Evolutionary conservation across 805 yeast species (phyloP), one percentile per base, ranked within the genome.

Genomic region (Candida schatavii): DNA sequence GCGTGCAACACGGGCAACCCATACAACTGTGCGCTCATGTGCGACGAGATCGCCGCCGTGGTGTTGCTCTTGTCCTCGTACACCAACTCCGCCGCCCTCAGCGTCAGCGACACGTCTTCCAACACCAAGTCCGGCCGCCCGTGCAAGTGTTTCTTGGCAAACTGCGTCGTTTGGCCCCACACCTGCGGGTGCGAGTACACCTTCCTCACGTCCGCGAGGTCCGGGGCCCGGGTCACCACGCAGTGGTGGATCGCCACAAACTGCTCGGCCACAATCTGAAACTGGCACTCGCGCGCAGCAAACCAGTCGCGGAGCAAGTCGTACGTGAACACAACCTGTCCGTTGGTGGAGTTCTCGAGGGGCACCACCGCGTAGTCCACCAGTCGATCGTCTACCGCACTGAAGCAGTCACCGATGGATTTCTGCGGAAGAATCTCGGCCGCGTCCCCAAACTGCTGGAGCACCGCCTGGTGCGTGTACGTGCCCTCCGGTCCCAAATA

Each of bases 101-200:
- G 84, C 0, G 98, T 91, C 0, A 97, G 88, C 2, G 75, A 70
- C 2, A 83, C 72, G 60, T 51, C n/a, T 49, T 67, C 18, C 59
- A 52, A 13, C 65, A 7, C 47, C 3, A 36, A 62, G 29, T 66
- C 60, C 35, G 54, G 56, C n/a, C n/a, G n/a, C 11, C 57, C 42
- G 31, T 55, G 44, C 56, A 68, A 46, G 15, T 67, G 56, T 36
- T 50, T 39, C 25, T 47, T 39, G 32, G 85, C 57, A 66, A 86
- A 93, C 18, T 66, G 59, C 2, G 74, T 67, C 38, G 87, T 83
- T 59, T 91, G 99, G 7, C 97, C 95, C 99, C 99, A 91, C 0
- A 90, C 99, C 61, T 91, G 99, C 2, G 99, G 97, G 62, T 91
- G 99, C 3, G 97, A 86, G 64, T 86, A 87, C 15, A 91, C 75